A percentile compares a stretch with the other conserved stretches of the same genome.
phyloP scores from a whole-genome alignment of 768 basidiomycete genomes.

The Phylloporus scabripes region DNA sequence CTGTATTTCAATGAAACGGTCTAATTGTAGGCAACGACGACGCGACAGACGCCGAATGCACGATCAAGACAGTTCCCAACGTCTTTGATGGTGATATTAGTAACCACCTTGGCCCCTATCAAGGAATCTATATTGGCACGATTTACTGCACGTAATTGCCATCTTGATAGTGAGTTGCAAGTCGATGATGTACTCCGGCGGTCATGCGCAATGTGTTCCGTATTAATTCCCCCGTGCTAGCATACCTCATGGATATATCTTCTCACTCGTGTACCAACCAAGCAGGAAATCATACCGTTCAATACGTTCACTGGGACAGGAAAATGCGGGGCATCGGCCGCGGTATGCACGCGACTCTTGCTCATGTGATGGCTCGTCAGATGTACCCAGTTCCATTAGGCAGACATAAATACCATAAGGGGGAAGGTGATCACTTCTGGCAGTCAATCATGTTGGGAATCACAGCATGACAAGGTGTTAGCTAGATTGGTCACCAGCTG shows the following conservation, averaged over 20 bases:
- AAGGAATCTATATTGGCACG: constrained; percentile 54
- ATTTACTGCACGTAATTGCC: constrained; percentile 31
- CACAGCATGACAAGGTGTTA: neutral
- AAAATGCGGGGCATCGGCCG: neutral
- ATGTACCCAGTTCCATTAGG: neutral
- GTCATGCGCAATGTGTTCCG: neutral
- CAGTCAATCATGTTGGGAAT: neutral
- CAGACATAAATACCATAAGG: neutral
- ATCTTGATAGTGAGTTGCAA: constrained; percentile 5
- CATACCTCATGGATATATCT: neutral
- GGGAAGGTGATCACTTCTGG: neutral
- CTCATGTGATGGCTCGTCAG: constrained; percentile 4
- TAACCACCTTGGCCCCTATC: constrained; percentile 54
- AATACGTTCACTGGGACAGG: neutral
- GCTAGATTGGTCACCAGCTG: too few relatives aligned
- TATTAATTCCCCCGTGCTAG: neutral
- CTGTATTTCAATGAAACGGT: neutral
- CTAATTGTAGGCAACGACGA: constrained; percentile 46
- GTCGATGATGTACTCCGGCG: neutral
- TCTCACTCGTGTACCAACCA: neutral
- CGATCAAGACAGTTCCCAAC: constrained; percentile 49
- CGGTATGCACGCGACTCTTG: neutral
- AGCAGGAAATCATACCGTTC: neutral
- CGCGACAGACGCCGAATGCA: constrained; percentile 47
- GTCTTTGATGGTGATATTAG: constrained; percentile 44